Percentiles rank a stretch among this genome's conserved stretches.
Evolutionary conservation across 23 red algal species (phyloP).

Genomic region (Agarophyton chilense): DNA sequence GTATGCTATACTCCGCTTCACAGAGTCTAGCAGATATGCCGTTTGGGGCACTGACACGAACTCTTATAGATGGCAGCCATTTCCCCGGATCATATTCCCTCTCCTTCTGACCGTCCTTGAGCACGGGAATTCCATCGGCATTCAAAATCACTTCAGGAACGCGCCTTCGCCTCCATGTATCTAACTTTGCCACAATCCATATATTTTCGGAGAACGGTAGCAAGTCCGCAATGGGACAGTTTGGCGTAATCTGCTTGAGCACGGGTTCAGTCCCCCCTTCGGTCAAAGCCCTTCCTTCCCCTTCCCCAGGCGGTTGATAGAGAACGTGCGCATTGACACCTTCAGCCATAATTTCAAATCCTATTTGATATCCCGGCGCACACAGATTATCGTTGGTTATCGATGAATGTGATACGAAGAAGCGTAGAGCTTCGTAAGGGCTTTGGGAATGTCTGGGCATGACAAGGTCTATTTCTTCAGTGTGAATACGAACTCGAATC

Average conservation of each 20-base stretch:
- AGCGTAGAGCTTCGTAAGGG: slow-evolving; percentile 67
- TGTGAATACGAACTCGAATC: slow-evolving; percentile 60
- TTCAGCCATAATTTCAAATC: slow-evolving; percentile 46
- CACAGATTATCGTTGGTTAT: slow-evolving; percentile 62
- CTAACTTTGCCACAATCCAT: slow-evolving; percentile 72
- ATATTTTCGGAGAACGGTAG: slow-evolving; percentile 41
- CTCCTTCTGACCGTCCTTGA: slow-evolving; percentile 70
- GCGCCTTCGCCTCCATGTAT: slow-evolving; percentile 67
- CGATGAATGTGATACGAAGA: slow-evolving; percentile 61
- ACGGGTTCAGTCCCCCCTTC: slow-evolving; percentile 55
- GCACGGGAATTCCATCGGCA: slow-evolving; percentile 72
- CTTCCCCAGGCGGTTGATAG: slow-evolving; percentile 59
- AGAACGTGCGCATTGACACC: slow-evolving; percentile 67
- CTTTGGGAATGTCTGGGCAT: slow-evolving; percentile 84
- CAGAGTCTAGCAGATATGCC: slow-evolving; percentile 70
- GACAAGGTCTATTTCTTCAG: slow-evolving; percentile 65
- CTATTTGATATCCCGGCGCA: slow-evolving; percentile 65
- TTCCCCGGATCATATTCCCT: slow-evolving; percentile 53
- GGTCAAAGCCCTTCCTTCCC: slow-evolving; percentile 57
- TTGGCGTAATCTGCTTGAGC: slow-evolving; percentile 42
- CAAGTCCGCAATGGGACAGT: slow-evolving; percentile 44
- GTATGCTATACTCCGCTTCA: slow-evolving; percentile 89
- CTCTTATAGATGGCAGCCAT: slow-evolving; percentile 63
- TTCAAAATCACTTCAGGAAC: slow-evolving; percentile 73
- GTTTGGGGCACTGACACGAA: slow-evolving; percentile 55